These are phyloP conservation scores for Musa schizocarpa DNA, from an alignment of 176 grass and related monocot genomes.

Conservation along the genomic window DNA sequence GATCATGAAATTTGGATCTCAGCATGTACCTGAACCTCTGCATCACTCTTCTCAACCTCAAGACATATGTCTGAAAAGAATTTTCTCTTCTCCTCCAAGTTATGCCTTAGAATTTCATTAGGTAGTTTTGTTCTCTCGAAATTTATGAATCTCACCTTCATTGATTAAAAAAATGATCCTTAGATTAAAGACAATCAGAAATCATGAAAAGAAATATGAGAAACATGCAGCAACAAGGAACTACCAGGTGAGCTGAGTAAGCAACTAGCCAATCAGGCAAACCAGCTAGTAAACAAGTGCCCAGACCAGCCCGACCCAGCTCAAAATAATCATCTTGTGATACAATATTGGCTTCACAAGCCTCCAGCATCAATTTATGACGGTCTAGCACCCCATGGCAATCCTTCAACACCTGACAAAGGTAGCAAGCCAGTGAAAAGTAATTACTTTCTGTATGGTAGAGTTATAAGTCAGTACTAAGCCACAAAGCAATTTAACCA, in stretches of 20 bases:
- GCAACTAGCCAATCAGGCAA: slow-evolving; percentile 93
- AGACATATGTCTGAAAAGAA: slow-evolving; percentile 85
- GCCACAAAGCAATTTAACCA: not conserved
- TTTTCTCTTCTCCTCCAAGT: slow-evolving; percentile 84
- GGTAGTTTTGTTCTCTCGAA: slow-evolving; percentile 89
- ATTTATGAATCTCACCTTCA: slow-evolving; percentile 91
- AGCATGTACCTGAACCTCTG: slow-evolving; percentile 72
- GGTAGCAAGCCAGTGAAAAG: slow-evolving; percentile 3
- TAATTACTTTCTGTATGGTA: not conserved
- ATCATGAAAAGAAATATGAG: slow-evolving; percentile 28
- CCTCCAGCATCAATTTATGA: slow-evolving; percentile 75
- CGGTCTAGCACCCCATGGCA: slow-evolving; percentile 82
- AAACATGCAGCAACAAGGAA: slow-evolving; percentile 19
- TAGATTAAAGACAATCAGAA: not conserved
- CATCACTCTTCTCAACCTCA: slow-evolving; percentile 74
- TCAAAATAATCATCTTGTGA: slow-evolving; percentile 91
- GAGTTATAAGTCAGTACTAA: not conserved
- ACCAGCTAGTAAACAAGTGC: slow-evolving; percentile 90
- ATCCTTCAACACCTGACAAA: slow-evolving; percentile 79
- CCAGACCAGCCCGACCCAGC: slow-evolving; percentile 89
- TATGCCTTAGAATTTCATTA: slow-evolving; percentile 74
- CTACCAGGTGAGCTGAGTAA: slow-evolving; percentile 87
- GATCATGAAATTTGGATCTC: slow-evolving; percentile 13
- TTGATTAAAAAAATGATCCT: slow-evolving; percentile 29
- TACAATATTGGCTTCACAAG: slow-evolving; percentile 80